Base-by-base conservation (phyloP, 2,329 filamentous ascomycete species). In the Salinomyces thailandicus region DNA sequence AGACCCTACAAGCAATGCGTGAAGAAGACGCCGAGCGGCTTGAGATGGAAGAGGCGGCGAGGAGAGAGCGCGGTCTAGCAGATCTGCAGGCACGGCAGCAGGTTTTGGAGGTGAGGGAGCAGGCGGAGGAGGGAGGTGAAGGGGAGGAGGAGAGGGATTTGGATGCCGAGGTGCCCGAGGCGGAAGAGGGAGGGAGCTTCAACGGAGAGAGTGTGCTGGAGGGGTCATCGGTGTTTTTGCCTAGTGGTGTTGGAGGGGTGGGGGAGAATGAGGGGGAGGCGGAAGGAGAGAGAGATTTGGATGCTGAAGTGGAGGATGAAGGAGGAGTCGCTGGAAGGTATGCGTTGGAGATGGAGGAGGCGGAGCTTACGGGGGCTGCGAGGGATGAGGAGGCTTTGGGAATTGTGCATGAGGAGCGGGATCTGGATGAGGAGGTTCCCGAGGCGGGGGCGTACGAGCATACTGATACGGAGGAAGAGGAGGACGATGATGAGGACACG, bases 1-100 rank as follows among this genome's bases (percentile, higher is more conserved):
- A 96, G 68, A 94, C 89, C 1, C 75, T 94, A 41, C 80, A 93
- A 55, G 86, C 93, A 44, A 75, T 86, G 63, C 79, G 82, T 28
- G 91, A 98, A 62, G 91, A 98, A 64, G 77, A 80, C 47, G 75
- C 82, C 8, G 91, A 98, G 65, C 74, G 83, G 37, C 81, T 89
- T 56, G 91, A 98, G 60, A 83, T 87, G 42, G 75, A 83, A 44
- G 78, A 83, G 53, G 74, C 81, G 2, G 64, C 85, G 58, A 69
- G 81, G 15, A 69, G 81, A 18, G 82, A 87, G 57, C 73, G 76
- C 50, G 62, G 80, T 4, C 75, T 80, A 38, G 72, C 82, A 52
- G 85, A 93, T 54, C 69, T 93, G 29, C 81, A 81, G 24, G 63
- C 64, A 8, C 62, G 62, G 35, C 64, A 68, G 15, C 76, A 84